Conservation (phyloP, 768 basidiomycete species). For the Panellus pusillus region DNA sequence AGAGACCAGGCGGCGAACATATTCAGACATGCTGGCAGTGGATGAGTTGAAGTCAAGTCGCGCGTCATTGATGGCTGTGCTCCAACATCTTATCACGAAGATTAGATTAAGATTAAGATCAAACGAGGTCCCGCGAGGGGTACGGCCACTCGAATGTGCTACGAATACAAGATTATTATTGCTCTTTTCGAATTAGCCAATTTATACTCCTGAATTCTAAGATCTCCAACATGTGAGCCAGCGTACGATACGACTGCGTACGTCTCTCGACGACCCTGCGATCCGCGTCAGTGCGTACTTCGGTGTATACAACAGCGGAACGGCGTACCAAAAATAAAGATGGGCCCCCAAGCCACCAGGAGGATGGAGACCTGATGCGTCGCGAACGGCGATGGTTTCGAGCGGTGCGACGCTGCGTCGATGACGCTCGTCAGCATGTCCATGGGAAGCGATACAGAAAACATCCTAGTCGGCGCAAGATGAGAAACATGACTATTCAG, state of each 20-base stretch:
- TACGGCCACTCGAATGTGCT: neutral
- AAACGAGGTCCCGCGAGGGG: too few species aligned
- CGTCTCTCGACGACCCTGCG: too few species aligned
- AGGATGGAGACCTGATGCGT: slow-evolving; percentile 66
- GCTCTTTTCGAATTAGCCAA: neutral
- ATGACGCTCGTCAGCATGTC: slow-evolving; percentile 51
- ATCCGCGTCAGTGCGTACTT: too few species aligned
- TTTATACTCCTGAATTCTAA: too few species aligned
- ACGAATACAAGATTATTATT: neutral
- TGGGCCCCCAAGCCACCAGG: slow-evolving; percentile 60
- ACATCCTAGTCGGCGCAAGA: slow-evolving; percentile 32
- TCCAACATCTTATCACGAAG: too few species aligned
- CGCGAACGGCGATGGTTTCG: slow-evolving; percentile 53
- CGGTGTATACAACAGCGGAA: too few species aligned
- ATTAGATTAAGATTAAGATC: too few species aligned
- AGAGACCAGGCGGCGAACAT: slow-evolving; percentile 74
- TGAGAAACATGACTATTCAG: neutral
- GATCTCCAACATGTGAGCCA: neutral
- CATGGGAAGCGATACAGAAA: slow-evolving; percentile 48
- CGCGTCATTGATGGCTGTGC: too few species aligned
- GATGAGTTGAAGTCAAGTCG: neutral
- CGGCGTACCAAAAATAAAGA: slow-evolving; percentile 57
- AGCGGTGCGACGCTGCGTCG: slow-evolving; percentile 41
- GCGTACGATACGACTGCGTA: neutral
- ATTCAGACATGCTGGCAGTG: slow-evolving; percentile 53